These are phyloP conservation scores for Lenzites betulinus DNA, from an alignment of 768 basidiomycete genomes.

Conservation along the genomic window DNA sequence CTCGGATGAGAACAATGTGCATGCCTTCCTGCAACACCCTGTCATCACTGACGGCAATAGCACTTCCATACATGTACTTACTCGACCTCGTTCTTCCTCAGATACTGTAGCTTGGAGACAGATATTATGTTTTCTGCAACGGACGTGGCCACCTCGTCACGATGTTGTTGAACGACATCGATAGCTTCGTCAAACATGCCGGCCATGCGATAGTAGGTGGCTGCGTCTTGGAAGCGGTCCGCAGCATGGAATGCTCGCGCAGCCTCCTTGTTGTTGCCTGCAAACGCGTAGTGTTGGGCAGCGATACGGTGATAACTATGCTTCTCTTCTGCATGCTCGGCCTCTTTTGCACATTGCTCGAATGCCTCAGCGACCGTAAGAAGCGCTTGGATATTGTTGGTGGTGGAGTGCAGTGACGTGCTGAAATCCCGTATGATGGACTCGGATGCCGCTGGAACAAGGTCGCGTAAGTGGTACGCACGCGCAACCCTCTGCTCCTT, in stretches of 20 bases:
- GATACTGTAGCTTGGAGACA: conserved; percentile 49
- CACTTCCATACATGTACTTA: conserved; percentile 34
- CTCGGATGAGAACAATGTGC: conserved; percentile 48
- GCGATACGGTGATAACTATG: conserved; percentile 11
- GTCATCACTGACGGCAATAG: too few species aligned
- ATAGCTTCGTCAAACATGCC: conserved; percentile 58
- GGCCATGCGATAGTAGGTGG: conserved; percentile 48
- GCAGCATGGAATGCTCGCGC: conserved; percentile 15
- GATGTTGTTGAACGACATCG: conserved; percentile 42
- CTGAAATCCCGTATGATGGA: too few species aligned
- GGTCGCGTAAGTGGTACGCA: conserved; percentile 4
- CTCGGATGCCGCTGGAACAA: neutral
- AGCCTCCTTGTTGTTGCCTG: conserved; percentile 31
- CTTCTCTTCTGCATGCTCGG: conserved; percentile 60
- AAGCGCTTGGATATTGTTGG: conserved; percentile 62
- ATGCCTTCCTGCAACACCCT: conserved; percentile 30
- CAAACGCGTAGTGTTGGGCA: conserved; percentile 28
- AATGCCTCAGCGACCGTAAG: conserved; percentile 65
- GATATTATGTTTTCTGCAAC: conserved; percentile 42
- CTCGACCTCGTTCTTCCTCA: conserved; percentile 36
- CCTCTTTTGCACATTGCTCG: conserved; percentile 64
- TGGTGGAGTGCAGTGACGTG: neutral
- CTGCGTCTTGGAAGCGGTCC: conserved; percentile 45
- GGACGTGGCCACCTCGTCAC: conserved; percentile 32
- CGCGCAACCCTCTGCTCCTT: neutral